These are phyloP conservation scores for Melocanna baccifera DNA, from an alignment of 176 grass and related monocot species.

Conservation along the genomic window DNA sequence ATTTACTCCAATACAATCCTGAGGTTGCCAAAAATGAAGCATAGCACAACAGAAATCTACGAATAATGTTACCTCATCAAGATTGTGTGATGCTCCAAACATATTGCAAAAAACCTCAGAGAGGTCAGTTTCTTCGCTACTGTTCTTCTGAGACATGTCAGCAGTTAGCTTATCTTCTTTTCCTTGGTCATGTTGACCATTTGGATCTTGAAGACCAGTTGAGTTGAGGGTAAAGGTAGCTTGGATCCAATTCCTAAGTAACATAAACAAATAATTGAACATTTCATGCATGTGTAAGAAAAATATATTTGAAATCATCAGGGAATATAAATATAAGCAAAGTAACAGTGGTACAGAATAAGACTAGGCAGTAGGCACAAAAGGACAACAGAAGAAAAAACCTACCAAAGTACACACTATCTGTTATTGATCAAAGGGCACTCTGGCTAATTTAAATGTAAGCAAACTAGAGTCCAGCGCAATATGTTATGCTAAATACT, in stretches of 20 bases:
- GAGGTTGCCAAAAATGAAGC: not conserved
- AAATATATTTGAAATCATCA: constrained; percentile 5
- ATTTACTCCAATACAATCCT: not conserved
- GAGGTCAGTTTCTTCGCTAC: constrained; percentile 63
- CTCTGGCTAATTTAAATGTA: not conserved
- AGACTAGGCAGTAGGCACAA: not conserved
- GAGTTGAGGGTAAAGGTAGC: constrained; percentile 56
- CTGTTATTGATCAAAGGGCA: not conserved
- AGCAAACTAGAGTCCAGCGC: not conserved
- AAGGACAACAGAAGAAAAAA: not conserved
- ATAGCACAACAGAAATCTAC: not conserved
- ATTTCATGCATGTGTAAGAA: not conserved
- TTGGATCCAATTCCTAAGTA: constrained; percentile 86
- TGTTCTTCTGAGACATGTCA: constrained; percentile 26
- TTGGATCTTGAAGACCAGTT: constrained; percentile 18
- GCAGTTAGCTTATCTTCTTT: constrained; percentile 27
- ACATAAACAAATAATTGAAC: constrained; percentile 8
- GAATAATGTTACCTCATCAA: constrained; percentile 62
- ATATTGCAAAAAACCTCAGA: constrained; percentile 63
- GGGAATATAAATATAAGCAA: not conserved
- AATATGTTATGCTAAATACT: not conserved
- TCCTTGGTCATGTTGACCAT: constrained; percentile 26
- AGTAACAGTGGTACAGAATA: not conserved
- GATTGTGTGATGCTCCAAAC: constrained; percentile 51
- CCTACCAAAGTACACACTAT: not conserved